These are phyloP conservation scores for Kalaharituber pfeilii DNA, from an alignment of 2,329 filamentous ascomycete species.

Conservation along the genomic window DNA sequence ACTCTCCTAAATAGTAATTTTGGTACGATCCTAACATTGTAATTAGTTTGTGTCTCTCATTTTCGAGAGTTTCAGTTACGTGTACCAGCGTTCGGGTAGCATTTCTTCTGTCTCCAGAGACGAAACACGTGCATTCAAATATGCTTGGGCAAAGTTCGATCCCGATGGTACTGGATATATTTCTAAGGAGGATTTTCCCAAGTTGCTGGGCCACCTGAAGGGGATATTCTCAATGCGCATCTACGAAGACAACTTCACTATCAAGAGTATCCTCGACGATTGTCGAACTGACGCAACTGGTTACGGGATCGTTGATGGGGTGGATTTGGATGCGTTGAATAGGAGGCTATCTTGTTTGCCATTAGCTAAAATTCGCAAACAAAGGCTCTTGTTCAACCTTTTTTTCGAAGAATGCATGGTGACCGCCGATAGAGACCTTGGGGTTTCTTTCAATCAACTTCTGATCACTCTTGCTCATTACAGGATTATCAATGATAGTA, in stretches of 20 bases:
- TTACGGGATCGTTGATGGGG: constrained; percentile 32
- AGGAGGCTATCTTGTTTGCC: constrained; percentile 56
- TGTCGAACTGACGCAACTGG: constrained; percentile 43
- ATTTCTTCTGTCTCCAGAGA: constrained; percentile 77
- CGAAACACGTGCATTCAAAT: constrained; percentile 91
- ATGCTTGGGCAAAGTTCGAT: constrained; percentile 93
- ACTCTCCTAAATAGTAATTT: not conserved
- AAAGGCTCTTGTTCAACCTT: constrained; percentile 67
- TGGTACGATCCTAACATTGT: not conserved
- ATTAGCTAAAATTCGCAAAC: constrained; percentile 51
- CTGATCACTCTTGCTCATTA: constrained; percentile 95
- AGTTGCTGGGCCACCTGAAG: constrained; percentile 61
- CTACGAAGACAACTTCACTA: constrained; percentile 70
- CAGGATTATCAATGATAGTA: constrained; percentile 96
- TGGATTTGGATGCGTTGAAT: constrained; percentile 64
- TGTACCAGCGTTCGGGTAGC: constrained; percentile 92
- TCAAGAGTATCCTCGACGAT: constrained; percentile 72
- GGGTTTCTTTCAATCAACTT: constrained; percentile 80
- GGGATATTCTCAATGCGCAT: constrained; percentile 96
- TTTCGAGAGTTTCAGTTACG: constrained; percentile 98
- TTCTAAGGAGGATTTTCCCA: constrained; percentile 70
- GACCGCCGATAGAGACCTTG: constrained; percentile 71
- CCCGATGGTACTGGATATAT: constrained; percentile 85
- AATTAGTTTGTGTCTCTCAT: constrained; percentile 81
- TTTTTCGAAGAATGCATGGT: constrained; percentile 96